Evolutionary conservation across 805 yeast species (phyloP).

Genomic region (Wickerhamomyces tratensis): DNA sequence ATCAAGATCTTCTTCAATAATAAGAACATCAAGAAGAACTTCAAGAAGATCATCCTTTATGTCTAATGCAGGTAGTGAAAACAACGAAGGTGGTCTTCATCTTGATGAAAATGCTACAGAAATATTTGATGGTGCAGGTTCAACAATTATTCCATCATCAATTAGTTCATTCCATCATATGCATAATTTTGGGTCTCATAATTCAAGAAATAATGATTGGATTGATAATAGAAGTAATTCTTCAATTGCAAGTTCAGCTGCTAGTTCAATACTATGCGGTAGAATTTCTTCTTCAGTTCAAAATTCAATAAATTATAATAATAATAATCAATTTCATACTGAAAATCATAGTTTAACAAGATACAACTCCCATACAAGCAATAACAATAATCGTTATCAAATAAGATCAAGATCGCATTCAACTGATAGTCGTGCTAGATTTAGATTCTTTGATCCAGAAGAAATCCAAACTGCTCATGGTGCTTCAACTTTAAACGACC

Average conservation of each 20-base stretch:
- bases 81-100: constrained; percentile 2
- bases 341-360: constrained; percentile 13
- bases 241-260: constrained; percentile 12
- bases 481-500: constrained; percentile 62
- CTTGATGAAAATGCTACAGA: constrained; percentile 57
- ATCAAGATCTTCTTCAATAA: constrained; percentile 16
- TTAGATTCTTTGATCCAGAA: constrained; percentile 74
- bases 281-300: constrained; percentile 4
- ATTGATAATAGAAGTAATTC: constrained; percentile 1
- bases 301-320: not conserved
- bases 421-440: constrained; percentile 30
- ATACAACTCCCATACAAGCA: constrained; percentile 16
- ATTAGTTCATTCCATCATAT: constrained; percentile 70
- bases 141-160: constrained; percentile 69
- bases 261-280: constrained; percentile 19
- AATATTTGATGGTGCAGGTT: constrained; percentile 70
- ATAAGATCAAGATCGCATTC: constrained; percentile 24
- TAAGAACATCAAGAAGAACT: constrained; percentile 13
- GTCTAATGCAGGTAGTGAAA: constrained; percentile 9
- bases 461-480: constrained; percentile 87
- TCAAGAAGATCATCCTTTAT: constrained; percentile 24
- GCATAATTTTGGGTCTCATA: constrained; percentile 32
- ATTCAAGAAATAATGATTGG: constrained; percentile 16
- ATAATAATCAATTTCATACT: not conserved
- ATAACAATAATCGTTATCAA: constrained; percentile 5